phyloP scores from a whole-genome alignment of 768 basidiomycete species.

The Jaapia argillacea region DNA sequence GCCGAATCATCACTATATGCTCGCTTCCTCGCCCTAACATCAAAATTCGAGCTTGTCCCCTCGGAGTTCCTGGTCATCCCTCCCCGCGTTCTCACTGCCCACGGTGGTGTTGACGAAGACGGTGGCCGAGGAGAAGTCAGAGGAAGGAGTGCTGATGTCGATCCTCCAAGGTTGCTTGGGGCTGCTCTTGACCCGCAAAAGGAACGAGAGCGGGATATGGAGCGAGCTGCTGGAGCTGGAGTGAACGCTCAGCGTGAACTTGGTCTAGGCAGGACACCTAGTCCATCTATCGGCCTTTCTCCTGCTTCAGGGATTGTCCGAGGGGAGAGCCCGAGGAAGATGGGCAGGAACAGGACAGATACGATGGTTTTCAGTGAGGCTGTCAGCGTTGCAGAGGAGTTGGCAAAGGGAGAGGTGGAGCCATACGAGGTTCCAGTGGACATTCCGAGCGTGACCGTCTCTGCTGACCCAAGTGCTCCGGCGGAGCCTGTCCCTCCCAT shows the following conservation, averaged over 20 bases:
- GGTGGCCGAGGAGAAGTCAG: no score
- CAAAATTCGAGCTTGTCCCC: slow-evolving; percentile 74
- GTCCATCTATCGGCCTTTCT: not conserved
- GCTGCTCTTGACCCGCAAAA: slow-evolving; percentile 26
- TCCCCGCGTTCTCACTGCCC: slow-evolving; percentile 22
- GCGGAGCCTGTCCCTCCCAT: no score
- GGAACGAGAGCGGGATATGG: slow-evolving; percentile 6
- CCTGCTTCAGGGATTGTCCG: not conserved
- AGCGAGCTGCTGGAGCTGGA: no score
- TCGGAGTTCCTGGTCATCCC: slow-evolving; percentile 80
- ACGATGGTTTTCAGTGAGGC: slow-evolving; percentile 62
- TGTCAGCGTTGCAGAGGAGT: slow-evolving; percentile 27
- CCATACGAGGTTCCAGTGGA: no score
- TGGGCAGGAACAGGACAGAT: slow-evolving; percentile 52
- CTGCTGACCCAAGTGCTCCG: no score
- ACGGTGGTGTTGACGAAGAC: slow-evolving; percentile 15
- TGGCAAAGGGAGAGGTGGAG: no score
- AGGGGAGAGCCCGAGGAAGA: not conserved
- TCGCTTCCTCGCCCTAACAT: slow-evolving; percentile 78
- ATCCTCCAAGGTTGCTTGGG: slow-evolving; percentile 26
- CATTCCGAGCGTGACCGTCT: no score
- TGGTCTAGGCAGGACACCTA: not conserved
- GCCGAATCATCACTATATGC: slow-evolving; percentile 86
- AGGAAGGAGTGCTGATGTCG: slow-evolving; percentile 4
- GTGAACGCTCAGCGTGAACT: no score